A percentile compares a stretch with the other conserved stretches of the same genome.
Evolutionary conservation across 2,329 filamentous ascomycete genomes (phyloP).

Genomic region (Colletotrichum tofieldiae): DNA sequence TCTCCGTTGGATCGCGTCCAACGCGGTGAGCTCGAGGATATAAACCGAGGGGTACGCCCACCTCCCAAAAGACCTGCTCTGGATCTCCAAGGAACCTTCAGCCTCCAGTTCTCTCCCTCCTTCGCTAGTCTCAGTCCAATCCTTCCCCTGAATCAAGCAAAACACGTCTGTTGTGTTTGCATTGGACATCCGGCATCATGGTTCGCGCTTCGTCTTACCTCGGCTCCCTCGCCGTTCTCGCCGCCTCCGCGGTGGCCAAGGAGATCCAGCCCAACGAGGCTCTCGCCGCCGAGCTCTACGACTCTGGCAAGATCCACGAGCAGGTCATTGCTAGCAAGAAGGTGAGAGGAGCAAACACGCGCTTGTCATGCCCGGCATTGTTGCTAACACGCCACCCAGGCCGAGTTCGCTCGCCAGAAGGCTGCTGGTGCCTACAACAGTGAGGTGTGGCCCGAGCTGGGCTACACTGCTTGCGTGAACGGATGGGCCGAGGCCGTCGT

Average conservation of each 20-base stretch:
- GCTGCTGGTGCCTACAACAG: constrained; percentile 49
- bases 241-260: constrained; percentile 43
- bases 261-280: constrained; percentile 40
- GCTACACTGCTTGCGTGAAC: constrained; percentile 58
- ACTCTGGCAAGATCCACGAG: constrained; percentile 42
- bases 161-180: constrained; percentile 5
- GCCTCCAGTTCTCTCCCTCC: constrained; percentile 8
- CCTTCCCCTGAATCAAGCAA: neutral
- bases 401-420: constrained; percentile 39
- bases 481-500: constrained; percentile 61
- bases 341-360: constrained; percentile 5
- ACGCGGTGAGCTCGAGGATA: neutral
- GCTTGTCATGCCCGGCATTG: neutral
- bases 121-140: constrained; percentile 20
- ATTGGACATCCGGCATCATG: constrained; percentile 35
- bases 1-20: no score
- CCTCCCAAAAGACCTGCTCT: neutral
- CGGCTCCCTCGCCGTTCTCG: constrained; percentile 43
- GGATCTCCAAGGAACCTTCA: constrained; percentile 18
- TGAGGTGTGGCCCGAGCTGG: constrained; percentile 55
- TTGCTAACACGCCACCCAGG: constrained; percentile 5
- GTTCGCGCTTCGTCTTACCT: constrained; percentile 41
- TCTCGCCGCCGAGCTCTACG: constrained; percentile 42
- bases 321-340: constrained; percentile 43
- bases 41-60: constrained; percentile 8